Evolutionary conservation across 495 filamentous ascomycete species (phyloP), one percentile per base, ranked within the genome.

Genomic region (Penicillium coprophilum): DNA sequence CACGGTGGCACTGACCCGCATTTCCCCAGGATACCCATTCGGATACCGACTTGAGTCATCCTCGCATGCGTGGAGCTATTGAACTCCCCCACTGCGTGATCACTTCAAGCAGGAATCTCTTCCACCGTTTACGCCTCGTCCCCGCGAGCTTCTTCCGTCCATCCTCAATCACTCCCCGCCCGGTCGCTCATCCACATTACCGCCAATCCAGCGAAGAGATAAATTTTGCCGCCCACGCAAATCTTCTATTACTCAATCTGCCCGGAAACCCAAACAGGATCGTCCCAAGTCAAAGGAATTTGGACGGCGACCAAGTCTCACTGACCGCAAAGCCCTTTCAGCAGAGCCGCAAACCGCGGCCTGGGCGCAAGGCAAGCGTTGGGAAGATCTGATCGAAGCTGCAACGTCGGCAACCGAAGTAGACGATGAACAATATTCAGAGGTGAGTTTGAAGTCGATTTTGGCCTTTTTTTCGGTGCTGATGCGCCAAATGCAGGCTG

Each of bases 381-480:
- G 92, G 92, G 90, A 96, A 71, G 92, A 96, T 70, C 73, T 96
- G 57, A 92, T 96, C 54, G 92, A 96, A 71, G 92, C 92, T 10
- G 90, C 90, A 21, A 87, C 91, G 15, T 95, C 90, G 34, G 91
- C 90, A 10, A 96, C 90, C 7, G 91, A 96, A 78, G 81, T 68
- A 41, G 92, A 94, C 72, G 91, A 94, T 61, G 90, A 93, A 63
- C 83, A 86, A 61, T 89, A 93, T 59, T 83, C 90, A 9, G 74
- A 77, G 64, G 74, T 77, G 55, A 61, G 67, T 60, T 53, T 50
- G n/a, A 5, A 13, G 46, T 6, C 32, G 10, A 20, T n/a, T 21
- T 9, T 36, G 24, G 39, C 27, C 4, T 30, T 21, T 30, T 44
- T 12, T 7, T 30, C 20, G 19, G 5, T 51, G 19, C 55, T 40